Conservation (phyloP, 352 stramenopile species). For the Globisporangium heterothallicum region DNA sequence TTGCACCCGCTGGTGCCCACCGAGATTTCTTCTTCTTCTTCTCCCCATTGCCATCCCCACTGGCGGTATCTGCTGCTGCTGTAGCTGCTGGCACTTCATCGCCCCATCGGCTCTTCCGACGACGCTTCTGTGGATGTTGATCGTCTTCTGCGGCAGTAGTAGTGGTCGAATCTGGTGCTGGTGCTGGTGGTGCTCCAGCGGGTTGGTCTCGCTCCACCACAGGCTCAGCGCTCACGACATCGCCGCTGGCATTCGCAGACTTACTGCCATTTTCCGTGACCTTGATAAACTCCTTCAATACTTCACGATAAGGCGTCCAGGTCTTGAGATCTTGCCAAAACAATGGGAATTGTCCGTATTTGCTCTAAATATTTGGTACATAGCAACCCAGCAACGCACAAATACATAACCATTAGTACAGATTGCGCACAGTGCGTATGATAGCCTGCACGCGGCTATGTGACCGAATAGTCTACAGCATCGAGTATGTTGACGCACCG, state of each 20-base stretch:
- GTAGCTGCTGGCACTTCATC: slow-evolving; percentile 39
- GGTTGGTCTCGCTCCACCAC: neutral
- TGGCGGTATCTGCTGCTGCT: slow-evolving; percentile 12
- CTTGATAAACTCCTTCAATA: slow-evolving; percentile 88
- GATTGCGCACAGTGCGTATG: no score
- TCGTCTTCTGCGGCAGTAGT: slow-evolving; percentile 16
- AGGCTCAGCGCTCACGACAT: neutral
- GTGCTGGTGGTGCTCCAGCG: slow-evolving; percentile 3
- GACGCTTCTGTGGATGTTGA: slow-evolving; percentile 51
- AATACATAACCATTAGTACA: neutral
- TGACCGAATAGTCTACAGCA: no score
- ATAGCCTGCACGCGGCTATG: no score
- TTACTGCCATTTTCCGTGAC: slow-evolving; percentile 47
- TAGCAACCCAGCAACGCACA: no score
- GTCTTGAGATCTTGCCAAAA: slow-evolving; percentile 95
- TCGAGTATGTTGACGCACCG: slow-evolving; percentile 15
- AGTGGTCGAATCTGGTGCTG: slow-evolving; percentile 1
- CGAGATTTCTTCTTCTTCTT: slow-evolving; percentile 77
- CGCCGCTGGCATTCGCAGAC: slow-evolving; percentile 1
- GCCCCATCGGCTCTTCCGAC: slow-evolving; percentile 85
- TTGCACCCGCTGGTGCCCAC: slow-evolving; percentile 50
- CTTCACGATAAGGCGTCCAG: slow-evolving; percentile 90
- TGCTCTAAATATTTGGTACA: slow-evolving; percentile 31
- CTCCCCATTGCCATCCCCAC: slow-evolving; percentile 27
- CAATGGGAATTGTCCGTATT: slow-evolving; percentile 88